Evolutionary conservation across 768 basidiomycete genomes (phyloP).

Genomic region (Pholiota molesta): DNA sequence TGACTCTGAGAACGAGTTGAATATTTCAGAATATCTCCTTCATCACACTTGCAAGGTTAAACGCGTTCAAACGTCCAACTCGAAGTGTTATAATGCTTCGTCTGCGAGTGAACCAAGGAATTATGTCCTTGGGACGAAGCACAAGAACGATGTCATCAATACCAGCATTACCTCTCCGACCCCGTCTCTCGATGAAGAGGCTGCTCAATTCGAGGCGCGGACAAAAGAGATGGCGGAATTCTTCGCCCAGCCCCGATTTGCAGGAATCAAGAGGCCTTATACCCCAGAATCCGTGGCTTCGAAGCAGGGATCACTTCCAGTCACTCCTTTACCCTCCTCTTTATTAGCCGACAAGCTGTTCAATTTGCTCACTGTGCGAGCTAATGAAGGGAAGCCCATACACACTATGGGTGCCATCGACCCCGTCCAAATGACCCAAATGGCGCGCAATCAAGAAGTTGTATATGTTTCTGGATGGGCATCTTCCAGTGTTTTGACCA

Average conservation of each 20-base stretch:
- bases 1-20: neutral
- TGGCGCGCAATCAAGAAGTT: slow-evolving; percentile 84
- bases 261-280: slow-evolving; percentile 77
- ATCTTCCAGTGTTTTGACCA: slow-evolving; percentile 82
- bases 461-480: slow-evolving; percentile 97
- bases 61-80: neutral
- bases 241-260: slow-evolving; percentile 78
- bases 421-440: slow-evolving; percentile 93
- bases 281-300: slow-evolving; percentile 77
- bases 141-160: slow-evolving; percentile 43
- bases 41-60: slow-evolving; percentile 6
- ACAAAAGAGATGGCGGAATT: slow-evolving; percentile 69
- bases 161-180: slow-evolving; percentile 53
- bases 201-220: slow-evolving; percentile 59
- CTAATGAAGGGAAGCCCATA: slow-evolving; percentile 66
- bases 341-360: slow-evolving; percentile 89
- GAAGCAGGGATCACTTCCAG: slow-evolving; percentile 87
- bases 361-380: slow-evolving; percentile 61
- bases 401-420: slow-evolving; percentile 95
- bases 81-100: slow-evolving; percentile 29
- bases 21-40: neutral
- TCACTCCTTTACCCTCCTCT: slow-evolving; percentile 74
- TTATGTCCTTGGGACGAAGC: slow-evolving; percentile 28
- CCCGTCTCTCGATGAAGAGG: slow-evolving; percentile 64
- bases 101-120: slow-evolving; percentile 29